Evolutionary conservation across 73 alveolate species (phyloP).

Genomic region (Tetrahymena malaccensis): DNA sequence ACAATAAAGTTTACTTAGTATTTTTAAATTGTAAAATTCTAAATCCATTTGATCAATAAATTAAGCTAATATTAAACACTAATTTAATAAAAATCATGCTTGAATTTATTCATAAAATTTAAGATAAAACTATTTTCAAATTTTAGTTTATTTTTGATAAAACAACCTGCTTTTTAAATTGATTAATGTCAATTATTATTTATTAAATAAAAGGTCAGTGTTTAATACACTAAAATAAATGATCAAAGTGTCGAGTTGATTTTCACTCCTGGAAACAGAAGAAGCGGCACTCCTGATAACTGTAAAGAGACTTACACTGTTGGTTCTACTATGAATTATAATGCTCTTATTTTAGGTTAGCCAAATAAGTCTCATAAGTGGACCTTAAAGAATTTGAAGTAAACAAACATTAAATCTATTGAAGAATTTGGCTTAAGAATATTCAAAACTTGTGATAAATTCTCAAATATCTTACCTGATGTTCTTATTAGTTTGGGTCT

Average conservation of each 20-base stretch:
- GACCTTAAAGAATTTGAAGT: background rate
- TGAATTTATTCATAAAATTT: too few relatives aligned
- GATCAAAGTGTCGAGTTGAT: background rate
- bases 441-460: constrained; percentile 23
- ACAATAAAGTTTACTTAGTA: too few relatives aligned
- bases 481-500: constrained; percentile 53
- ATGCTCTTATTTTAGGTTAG: background rate
- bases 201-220: background rate
- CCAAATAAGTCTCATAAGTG: background rate
- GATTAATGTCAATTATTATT: too few relatives aligned
- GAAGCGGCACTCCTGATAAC: background rate
- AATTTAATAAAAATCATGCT: too few relatives aligned
- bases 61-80: too few relatives aligned
- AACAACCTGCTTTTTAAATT: too few relatives aligned
- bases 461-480: constrained; percentile 36
- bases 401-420: background rate
- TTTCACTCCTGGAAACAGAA: background rate
- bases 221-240: background rate
- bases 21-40: too few relatives aligned
- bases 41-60: too few relatives aligned
- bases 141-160: too few relatives aligned
- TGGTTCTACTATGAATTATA: background rate
- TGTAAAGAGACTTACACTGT: background rate
- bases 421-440: constrained; percentile 5
- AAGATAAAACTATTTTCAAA: too few relatives aligned